These are phyloP conservation scores for Epichloe uncinata DNA, from an alignment of 2,329 filamentous ascomycete genomes.

Conservation along the genomic window DNA sequence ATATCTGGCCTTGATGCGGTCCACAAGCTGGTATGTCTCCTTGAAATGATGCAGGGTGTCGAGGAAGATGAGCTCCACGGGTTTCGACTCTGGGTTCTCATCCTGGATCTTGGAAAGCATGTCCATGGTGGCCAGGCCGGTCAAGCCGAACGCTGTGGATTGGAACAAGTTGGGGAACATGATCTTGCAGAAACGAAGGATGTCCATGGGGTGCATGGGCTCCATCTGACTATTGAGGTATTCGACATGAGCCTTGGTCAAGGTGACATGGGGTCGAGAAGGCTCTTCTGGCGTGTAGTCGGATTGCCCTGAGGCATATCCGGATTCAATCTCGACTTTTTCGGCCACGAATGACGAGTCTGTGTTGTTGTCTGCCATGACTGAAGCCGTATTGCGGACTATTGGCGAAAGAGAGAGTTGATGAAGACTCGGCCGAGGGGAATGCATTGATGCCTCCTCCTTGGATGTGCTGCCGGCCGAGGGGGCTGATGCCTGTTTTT, in stretches of 20 bases:
- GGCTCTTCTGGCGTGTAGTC: conserved; percentile 24
- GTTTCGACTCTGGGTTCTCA: conserved; percentile 45
- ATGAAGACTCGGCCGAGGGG: not conserved
- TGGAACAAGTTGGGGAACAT: conserved; percentile 84
- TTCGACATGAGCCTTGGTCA: conserved; percentile 77
- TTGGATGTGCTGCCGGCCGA: not conserved
- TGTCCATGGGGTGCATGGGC: conserved; percentile 76
- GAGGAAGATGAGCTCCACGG: conserved; percentile 62
- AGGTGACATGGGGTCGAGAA: conserved; percentile 59
- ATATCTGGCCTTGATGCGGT: conserved; percentile 64
- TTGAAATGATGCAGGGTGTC: conserved; percentile 74
- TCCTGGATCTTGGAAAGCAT: conserved; percentile 66
- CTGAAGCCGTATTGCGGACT: not conserved
- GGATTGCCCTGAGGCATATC: conserved; percentile 54
- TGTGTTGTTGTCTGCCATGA: conserved; percentile 26
- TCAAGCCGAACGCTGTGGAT: conserved; percentile 71
- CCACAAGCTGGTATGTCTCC: conserved; percentile 61
- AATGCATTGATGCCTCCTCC: not conserved
- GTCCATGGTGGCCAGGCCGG: conserved; percentile 70
- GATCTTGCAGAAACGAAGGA: conserved; percentile 83
- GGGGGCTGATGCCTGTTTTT: not conserved
- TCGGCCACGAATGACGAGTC: conserved; percentile 24
- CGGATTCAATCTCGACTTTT: conserved; percentile 55
- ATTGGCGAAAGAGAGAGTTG: not conserved
- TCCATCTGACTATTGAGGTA: conserved; percentile 86